Percentiles rank a stretch among this genome's conserved stretches.
These are phyloP conservation scores for Aspergillus sp. DNA, from an alignment of 2,329 filamentous ascomycete species.

Conservation along the genomic window DNA sequence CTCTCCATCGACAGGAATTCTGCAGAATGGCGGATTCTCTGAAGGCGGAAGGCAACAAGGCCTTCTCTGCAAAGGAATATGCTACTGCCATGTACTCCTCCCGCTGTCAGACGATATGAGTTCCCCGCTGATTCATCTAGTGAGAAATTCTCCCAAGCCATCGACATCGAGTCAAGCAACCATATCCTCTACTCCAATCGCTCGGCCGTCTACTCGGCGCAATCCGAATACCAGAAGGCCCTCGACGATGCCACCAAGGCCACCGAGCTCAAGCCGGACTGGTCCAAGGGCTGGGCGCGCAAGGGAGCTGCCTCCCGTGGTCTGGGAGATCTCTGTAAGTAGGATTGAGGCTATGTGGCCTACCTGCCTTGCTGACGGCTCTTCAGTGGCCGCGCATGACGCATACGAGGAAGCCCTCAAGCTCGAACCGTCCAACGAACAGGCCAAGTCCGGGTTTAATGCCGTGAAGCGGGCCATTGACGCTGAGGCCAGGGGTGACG, in stretches of 20 bases:
- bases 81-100: conserved; percentile 78
- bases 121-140: conserved; percentile 38
- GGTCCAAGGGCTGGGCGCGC: conserved; percentile 91
- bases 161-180: conserved; percentile 76
- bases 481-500: conserved; percentile 57
- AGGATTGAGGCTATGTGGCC: not conserved
- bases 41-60: conserved; percentile 97
- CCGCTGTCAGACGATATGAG: conserved; percentile 9
- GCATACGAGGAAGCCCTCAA: conserved; percentile 94
- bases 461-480: conserved; percentile 84
- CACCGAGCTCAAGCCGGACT: conserved; percentile 90
- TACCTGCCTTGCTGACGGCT: conserved; percentile 10
- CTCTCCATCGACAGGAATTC: conserved; percentile 2
- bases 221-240: conserved; percentile 77
- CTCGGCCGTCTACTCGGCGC: conserved; percentile 76
- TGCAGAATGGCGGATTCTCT: conserved; percentile 64
- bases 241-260: conserved; percentile 88
- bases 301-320: conserved; percentile 90
- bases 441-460: conserved; percentile 79
- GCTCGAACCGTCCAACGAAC: conserved; percentile 80
- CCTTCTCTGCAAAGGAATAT: conserved; percentile 96
- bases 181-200: conserved; percentile 98
- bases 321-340: conserved; percentile 63
- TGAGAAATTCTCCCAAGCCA: conserved; percentile 89
- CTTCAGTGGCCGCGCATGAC: conserved; percentile 65